Evolutionary conservation across 495 filamentous ascomycete species (phyloP), one percentile per base, ranked within the genome.

Genomic region (Neurospora hispaniola): DNA sequence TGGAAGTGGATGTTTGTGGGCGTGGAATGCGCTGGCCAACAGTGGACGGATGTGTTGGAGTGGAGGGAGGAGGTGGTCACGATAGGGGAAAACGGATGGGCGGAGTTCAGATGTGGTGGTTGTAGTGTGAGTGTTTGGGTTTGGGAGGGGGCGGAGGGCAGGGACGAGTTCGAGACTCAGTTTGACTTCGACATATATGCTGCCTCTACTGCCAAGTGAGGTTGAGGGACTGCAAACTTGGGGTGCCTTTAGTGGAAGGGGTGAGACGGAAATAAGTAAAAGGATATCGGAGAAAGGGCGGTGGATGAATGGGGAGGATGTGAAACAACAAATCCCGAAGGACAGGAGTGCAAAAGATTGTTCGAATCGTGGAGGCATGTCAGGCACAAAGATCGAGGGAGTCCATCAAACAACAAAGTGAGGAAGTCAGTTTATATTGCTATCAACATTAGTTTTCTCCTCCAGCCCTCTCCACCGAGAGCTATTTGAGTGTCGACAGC

Each of bases 1-100:
- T 75, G 76, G 71, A 89, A 89, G 77, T 78, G 85, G 38, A 92
- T 92, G 90, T 86, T 85, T 76, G 86, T 92, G 42, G 90, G 89
- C 16, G 81, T 83, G 75, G 79, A 80, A 31, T 86, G 90, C 79
- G 83, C 82, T 27, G 85, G 84, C 14, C 85, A 90, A 77, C 69
- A 78, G 69, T 91, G 90, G 90, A 87, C 86, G 0, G 89, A 92
- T 80, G 80, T 92, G 4, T 74, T 91, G 4, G 84, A 83, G 5
- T 85, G 85, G 80, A 75, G 78, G 14, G 35, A 77, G 31, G 78
- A 80, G 1, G 80, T 83, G 69, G 83, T 90, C 3, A 75, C 75
- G 16, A 89, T 92, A 72, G 85, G 84, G 42, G 78, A 85, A 18
- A 81, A 88, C 69, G 89, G 89, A 0, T 90, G 82, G 73, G 89